Conservation (phyloP, 1,284 basidiomycete species). For the Ganoderma sinense region DNA sequence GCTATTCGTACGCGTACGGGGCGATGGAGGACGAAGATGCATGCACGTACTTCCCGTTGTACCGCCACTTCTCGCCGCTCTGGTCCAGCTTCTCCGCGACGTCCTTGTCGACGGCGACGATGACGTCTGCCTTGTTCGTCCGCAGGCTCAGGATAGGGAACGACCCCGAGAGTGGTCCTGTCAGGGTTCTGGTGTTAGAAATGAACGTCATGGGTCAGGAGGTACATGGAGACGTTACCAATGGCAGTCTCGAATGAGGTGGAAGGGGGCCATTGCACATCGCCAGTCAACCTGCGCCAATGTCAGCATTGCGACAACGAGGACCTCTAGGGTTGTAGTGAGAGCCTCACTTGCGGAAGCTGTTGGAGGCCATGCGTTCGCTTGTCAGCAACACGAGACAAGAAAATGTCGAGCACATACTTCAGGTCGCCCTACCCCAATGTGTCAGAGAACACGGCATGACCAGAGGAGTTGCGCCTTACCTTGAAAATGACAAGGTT, state of each 20-base stretch:
- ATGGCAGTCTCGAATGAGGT: constrained; percentile 84
- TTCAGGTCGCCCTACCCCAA: constrained; percentile 83
- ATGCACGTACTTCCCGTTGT: constrained; percentile 77
- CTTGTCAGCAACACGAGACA: not conserved
- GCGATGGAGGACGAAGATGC: not conserved
- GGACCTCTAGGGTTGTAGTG: not conserved
- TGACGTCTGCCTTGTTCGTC: constrained; percentile 97
- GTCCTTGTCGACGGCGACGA: constrained; percentile 78
- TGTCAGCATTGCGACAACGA: not conserved
- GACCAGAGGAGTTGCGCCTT: constrained; percentile 32
- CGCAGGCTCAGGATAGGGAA: constrained; percentile 87
- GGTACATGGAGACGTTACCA: constrained; percentile 51
- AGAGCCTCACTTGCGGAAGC: constrained; percentile 81
- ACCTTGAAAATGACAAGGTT: constrained; percentile 93
- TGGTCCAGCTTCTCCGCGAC: constrained; percentile 72
- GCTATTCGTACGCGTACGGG: not conserved
- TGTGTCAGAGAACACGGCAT: not conserved
- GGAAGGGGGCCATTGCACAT: constrained; percentile 87
- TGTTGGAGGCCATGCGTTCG: constrained; percentile 34
- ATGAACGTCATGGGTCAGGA: constrained; percentile 2
- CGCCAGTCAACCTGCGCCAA: constrained; percentile 79
- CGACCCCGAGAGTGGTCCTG: constrained; percentile 81
- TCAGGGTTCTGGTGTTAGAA: not conserved
- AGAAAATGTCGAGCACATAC: constrained; percentile 45
- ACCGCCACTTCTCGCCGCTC: constrained; percentile 79